Evolutionary conservation across 73 alveolate genomes (phyloP), one percentile per base, ranked within the genome.

Genomic region (Durusdinium trenchii): DNA sequence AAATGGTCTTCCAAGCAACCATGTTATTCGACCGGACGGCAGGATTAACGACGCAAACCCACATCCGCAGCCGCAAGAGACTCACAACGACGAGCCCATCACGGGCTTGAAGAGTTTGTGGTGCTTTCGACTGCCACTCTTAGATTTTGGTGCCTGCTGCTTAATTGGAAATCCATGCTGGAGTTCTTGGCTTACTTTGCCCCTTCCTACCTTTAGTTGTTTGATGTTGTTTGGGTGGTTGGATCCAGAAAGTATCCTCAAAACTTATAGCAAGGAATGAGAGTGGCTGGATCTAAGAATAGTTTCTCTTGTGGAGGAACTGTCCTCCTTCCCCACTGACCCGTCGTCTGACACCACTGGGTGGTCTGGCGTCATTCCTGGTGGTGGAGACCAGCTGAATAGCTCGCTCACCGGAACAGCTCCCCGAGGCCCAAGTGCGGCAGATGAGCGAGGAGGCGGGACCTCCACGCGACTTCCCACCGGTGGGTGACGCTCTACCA

Each of bases 381-480:
- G 69, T 16, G 69, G 12, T 57, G 69, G 12, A 57, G 23, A 57
- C 23, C 69, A 12, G 23, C 12, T 16, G 69, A 57, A 57, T 23
- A 16, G 23, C 69, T 12, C 69, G 32, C 69, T 23, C 12, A 12
- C 12, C 69, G 69, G 23, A 57, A 57, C 12, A 57, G 69, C 12
- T 57, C 4, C 35, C 40, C 45, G 35, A 86, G 95, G 95, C 95
- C 47, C 52, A 86, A 86, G 95, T 86, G 81, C 95, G 57, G 60
- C 95, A 86, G 95, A 52, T 86, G 95, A 81, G 95, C 47, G 50
- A 86, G 30, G 95, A 86, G 95, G 95, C 46, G 46, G n/a, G n/a
- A n/a, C n/a, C n/a, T n/a, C n/a, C n/a, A n/a, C n/a, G n/a, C n/a
- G n/a, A n/a, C n/a, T n/a, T n/a, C n/a, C n/a, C n/a, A n/a, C n/a